phyloP scores from a whole-genome alignment of 352 stramenopile genomes.

The Pythium insidiosum region DNA sequence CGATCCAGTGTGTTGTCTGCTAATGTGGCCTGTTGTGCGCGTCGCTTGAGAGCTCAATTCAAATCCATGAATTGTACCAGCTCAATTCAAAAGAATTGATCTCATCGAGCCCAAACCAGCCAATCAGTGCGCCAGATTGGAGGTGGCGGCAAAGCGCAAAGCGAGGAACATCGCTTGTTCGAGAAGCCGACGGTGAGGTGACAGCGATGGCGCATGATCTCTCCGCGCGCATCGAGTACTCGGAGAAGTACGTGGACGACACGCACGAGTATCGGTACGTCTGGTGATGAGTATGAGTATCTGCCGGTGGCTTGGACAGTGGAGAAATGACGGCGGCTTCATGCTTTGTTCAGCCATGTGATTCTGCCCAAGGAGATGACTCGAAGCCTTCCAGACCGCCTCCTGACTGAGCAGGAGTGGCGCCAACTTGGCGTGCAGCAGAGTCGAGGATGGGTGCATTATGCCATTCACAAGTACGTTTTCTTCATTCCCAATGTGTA shows the following conservation, averaged over 20 bases:
- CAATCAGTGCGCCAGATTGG: too few relatives aligned
- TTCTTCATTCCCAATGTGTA: too few relatives aligned
- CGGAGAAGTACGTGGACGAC: slow-evolving; percentile 93
- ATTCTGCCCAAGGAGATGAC: slow-evolving; percentile 98
- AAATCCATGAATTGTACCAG: too few relatives aligned
- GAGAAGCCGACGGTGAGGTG: too few relatives aligned
- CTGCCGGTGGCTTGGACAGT: too few relatives aligned
- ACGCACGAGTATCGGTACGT: slow-evolving; percentile 89
- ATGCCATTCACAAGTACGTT: slow-evolving; percentile 96
- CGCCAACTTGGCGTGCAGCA: slow-evolving; percentile 96
- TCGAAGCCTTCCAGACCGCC: slow-evolving; percentile 92
- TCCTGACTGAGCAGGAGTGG: slow-evolving; percentile 97
- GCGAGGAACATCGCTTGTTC: background rate
- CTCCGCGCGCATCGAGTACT: slow-evolving; percentile 92
- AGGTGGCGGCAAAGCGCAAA: slow-evolving; percentile 2
- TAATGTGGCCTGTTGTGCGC: slow-evolving; percentile 11
- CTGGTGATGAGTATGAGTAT: background rate
- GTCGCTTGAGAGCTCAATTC: slow-evolving; percentile 3
- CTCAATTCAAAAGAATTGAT: too few relatives aligned
- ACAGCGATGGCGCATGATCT: slow-evolving; percentile 74
- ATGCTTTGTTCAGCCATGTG: slow-evolving; percentile 55
- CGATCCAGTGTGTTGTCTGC: background rate
- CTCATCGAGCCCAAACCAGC: too few relatives aligned
- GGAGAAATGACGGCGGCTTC: background rate
- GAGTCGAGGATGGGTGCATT: slow-evolving; percentile 98